Conservation (phyloP, 2,329 filamentous ascomycete genomes). For the Graphilbum fragrans region DNA sequence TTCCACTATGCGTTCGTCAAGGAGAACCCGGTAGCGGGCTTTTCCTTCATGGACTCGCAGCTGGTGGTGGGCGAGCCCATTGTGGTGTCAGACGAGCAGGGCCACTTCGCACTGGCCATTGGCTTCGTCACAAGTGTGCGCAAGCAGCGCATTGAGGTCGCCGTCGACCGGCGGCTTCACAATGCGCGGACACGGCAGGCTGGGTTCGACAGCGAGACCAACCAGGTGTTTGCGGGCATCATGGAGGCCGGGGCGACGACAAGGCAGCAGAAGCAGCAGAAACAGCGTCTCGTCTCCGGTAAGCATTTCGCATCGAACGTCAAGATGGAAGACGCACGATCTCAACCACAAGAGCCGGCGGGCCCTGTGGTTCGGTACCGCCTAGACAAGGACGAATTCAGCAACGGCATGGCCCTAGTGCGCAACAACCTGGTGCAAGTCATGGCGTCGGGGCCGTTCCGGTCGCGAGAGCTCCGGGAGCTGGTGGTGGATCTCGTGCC, state of each 20-base stretch:
- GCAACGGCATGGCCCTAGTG: conserved; percentile 90
- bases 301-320: too few species aligned
- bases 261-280: neutral
- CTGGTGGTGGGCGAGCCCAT: conserved; percentile 79
- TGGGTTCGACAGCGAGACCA: conserved; percentile 63
- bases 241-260: conserved; percentile 57
- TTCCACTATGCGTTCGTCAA: conserved; percentile 81
- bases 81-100: conserved; percentile 90
- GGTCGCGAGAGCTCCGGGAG: conserved; percentile 59
- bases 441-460: conserved; percentile 69
- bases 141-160: conserved; percentile 68
- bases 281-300: too few species aligned
- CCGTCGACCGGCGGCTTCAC: conserved; percentile 81
- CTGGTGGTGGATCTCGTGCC: conserved; percentile 67
- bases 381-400: conserved; percentile 95
- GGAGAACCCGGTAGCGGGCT: conserved; percentile 39
- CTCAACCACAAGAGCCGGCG: conserved; percentile 25
- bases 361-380: conserved; percentile 58
- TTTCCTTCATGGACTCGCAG: conserved; percentile 87
- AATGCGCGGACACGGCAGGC: conserved; percentile 66
- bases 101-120: conserved; percentile 88
- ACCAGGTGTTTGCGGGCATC: conserved; percentile 82
- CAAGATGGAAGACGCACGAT: too few species aligned
- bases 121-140: conserved; percentile 75
- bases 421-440: conserved; percentile 88